Base-by-base conservation (phyloP, 2,329 filamentous ascomycete species). In the Curvularia eragrostidis region DNA sequence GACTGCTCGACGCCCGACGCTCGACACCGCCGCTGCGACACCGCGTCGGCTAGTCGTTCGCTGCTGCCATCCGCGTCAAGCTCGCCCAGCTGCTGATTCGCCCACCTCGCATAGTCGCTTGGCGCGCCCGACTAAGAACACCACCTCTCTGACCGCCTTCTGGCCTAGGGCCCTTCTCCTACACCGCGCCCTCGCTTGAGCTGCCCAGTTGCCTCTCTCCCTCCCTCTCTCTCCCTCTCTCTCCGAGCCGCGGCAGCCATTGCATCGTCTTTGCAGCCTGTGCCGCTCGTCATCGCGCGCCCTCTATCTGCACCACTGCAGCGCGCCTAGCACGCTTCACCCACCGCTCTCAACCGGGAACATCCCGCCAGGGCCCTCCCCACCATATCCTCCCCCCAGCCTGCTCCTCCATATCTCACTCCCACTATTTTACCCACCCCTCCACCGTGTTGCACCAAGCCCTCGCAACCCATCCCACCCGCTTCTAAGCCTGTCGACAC, bases 141-240 rank as follows among this genome's bases (percentile, higher is more conserved):
- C 62, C 59, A 56, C 60, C 64, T 62, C 67, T 58, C 67, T 70
- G 67, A 72, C 70, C 70, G 68, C 66, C 63, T 70, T 67, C 67
- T 60, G 61, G 54, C 57, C 56, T 65, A 56, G 58, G 59, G 42
- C 58, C 44, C 34, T 38, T 2, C 52, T 63, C 55, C 49, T 58
- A 58, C 57, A 61, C 53, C 62, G 56, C 59, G 58, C 63, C 62
- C 59, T 60, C 62, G 65, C 62, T 60, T 59, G 60, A 62, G 58
- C 53, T 62, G 62, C 62, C 54, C 46, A 50, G 50, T 54, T 47
- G 52, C 46, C 49, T 56, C 49, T 54, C 58, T 58, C 56, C 51
- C 30, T 32, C 30, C 12, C 12, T 15, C 30, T 32, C 10, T 9
- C 30, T 32, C 8, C 26, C 26, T 28, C 26, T 8, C 30, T 13